These are phyloP conservation scores for Lachancea meyersii DNA, from an alignment of 805 yeast species.

Conservation along the genomic window DNA sequence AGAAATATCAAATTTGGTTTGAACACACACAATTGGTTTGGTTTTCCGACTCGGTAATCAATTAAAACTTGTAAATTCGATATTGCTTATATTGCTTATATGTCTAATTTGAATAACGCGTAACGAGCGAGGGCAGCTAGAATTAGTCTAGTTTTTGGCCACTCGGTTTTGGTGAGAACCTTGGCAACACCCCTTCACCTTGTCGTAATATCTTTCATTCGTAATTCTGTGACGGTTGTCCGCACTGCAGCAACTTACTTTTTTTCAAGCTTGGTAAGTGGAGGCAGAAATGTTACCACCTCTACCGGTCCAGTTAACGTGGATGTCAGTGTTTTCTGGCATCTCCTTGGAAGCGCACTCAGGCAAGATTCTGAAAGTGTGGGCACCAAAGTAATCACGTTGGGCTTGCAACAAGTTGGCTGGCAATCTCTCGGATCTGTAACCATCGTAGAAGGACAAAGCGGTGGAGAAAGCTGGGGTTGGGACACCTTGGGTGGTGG, in stretches of 20 bases:
- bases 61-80: not conserved
- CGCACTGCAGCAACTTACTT: too few relatives aligned
- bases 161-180: too few relatives aligned
- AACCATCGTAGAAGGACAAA: constrained; percentile 95
- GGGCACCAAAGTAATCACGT: constrained; percentile 99
- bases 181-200: too few relatives aligned
- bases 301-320: constrained; percentile 98
- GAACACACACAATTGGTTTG: not conserved
- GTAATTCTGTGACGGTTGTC: too few relatives aligned
- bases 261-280: constrained; percentile 91
- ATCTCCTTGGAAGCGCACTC: constrained; percentile 69
- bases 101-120: not conserved
- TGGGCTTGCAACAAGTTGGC: constrained; percentile 99
- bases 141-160: too few relatives aligned
- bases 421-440: constrained; percentile 91
- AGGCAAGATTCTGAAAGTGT: constrained; percentile 93
- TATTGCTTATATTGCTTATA: not conserved
- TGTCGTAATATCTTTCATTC: too few relatives aligned
- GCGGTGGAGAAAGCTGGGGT: constrained; percentile 98
- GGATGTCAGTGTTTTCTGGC: constrained; percentile 79
- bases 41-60: not conserved
- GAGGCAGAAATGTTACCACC: constrained; percentile 98
- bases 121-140: too few relatives aligned
- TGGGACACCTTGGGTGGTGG: constrained; percentile 85
- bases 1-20: too few relatives aligned